Percentiles rank a stretch among this genome's conserved stretches.
Evolutionary conservation across 2,329 filamentous ascomycete genomes (phyloP).

Genomic region (Nemania sp.): DNA sequence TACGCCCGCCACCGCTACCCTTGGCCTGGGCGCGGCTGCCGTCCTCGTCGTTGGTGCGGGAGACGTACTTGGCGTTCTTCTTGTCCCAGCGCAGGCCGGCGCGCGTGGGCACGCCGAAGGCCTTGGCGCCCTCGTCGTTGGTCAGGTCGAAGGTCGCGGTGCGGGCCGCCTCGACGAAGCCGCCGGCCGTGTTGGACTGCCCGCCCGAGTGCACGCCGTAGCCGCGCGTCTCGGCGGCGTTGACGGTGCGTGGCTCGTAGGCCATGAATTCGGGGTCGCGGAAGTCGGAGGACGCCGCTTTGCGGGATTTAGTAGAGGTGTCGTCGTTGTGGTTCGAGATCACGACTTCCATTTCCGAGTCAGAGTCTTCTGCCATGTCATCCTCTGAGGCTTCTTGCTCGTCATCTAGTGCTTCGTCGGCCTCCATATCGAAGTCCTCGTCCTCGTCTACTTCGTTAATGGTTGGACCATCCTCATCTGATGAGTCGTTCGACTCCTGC

Average conservation of each 20-base stretch:
- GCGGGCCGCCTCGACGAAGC: constrained; percentile 90
- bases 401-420: constrained; percentile 26
- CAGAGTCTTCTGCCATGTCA: constrained; percentile 55
- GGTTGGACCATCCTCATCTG: constrained; percentile 42
- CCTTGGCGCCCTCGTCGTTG: constrained; percentile 85
- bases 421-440: constrained; percentile 28
- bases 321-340: constrained; percentile 68
- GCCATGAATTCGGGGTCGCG: constrained; percentile 96
- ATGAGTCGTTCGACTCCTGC: constrained; percentile 50
- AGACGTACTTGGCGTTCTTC: constrained; percentile 94
- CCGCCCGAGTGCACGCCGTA: constrained; percentile 89
- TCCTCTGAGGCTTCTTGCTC: constrained; percentile 35
- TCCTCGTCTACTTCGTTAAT: constrained; percentile 15
- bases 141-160: constrained; percentile 91
- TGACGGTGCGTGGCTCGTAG: constrained; percentile 85
- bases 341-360: constrained; percentile 77
- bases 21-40: constrained; percentile 70
- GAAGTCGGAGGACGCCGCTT: constrained; percentile 51
- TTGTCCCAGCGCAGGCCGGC: constrained; percentile 94
- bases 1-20: constrained; percentile 67
- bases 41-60: constrained; percentile 92
- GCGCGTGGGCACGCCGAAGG: constrained; percentile 81
- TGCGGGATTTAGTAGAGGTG: constrained; percentile 59
- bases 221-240: constrained; percentile 87
- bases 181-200: constrained; percentile 69